phyloP scores from a whole-genome alignment of 352 stramenopile species.

The Plasmopara muralis region DNA sequence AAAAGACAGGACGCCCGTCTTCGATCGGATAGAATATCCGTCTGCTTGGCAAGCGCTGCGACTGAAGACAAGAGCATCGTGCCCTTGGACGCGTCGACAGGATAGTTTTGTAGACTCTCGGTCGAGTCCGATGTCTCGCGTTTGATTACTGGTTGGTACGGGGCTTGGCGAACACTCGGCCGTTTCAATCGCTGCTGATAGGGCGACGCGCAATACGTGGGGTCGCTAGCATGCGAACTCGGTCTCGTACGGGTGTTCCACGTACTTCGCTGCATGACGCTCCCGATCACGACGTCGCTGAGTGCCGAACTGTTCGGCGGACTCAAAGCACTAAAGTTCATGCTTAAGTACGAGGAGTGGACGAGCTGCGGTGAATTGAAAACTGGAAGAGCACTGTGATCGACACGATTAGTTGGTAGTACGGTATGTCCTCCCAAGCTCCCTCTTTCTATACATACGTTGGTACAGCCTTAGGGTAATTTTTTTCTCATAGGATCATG shows the following conservation, averaged over 20 bases:
- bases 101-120: not conserved
- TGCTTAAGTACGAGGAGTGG: not conserved
- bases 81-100: no score
- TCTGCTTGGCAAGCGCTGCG: not conserved
- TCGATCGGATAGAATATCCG: not conserved
- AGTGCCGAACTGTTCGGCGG: conserved; percentile 2
- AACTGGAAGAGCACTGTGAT: no score
- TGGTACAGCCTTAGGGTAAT: no score
- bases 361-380: not conserved
- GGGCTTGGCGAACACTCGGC: not conserved
- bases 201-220: no score
- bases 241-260: not conserved
- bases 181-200: not conserved
- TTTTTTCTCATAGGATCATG: no score
- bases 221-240: not conserved
- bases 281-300: conserved; percentile 5
- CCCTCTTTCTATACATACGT: no score
- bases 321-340: conserved; percentile 1
- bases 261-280: conserved; percentile 3
- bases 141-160: not conserved
- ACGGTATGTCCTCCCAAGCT: no score
- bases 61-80: not conserved
- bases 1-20: conserved; percentile 1
- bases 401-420: no score
- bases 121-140: not conserved